Percentiles rank a stretch among this genome's conserved stretches.
Evolutionary conservation across 495 filamentous ascomycete genomes (phyloP).

Genomic region (Tuber microsphaerosporum): DNA sequence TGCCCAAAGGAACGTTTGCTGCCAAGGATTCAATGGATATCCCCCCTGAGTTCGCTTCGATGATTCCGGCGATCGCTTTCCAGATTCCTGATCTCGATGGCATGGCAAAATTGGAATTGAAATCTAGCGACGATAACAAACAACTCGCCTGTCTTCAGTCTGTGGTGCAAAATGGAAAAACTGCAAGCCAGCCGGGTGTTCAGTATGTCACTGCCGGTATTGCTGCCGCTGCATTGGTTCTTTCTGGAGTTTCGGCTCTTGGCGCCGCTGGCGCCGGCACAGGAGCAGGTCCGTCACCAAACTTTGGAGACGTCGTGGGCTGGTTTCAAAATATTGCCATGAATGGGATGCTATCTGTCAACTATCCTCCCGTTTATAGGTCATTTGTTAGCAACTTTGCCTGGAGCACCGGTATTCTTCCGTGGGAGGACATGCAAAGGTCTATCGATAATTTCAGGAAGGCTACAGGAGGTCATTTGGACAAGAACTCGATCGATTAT

Average conservation of each 20-base stretch:
- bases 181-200: slow-evolving; percentile 63
- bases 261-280: slow-evolving; percentile 53
- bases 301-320: slow-evolving; percentile 75
- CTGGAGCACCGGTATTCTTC: slow-evolving; percentile 78
- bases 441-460: slow-evolving; percentile 80
- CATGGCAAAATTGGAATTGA: slow-evolving; percentile 69
- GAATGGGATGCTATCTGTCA: slow-evolving; percentile 90
- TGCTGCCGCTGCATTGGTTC: slow-evolving; percentile 71
- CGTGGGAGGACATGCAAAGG: slow-evolving; percentile 70
- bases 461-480: slow-evolving; percentile 78
- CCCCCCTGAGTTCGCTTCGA: slow-evolving; percentile 58
- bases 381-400: slow-evolving; percentile 88
- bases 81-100: slow-evolving; percentile 84
- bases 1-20: slow-evolving; percentile 65
- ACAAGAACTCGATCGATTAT: slow-evolving; percentile 65
- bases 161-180: slow-evolving; percentile 77
- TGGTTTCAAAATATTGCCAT: slow-evolving; percentile 91
- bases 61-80: slow-evolving; percentile 88
- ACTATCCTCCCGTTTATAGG: slow-evolving; percentile 76
- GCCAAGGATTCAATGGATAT: slow-evolving; percentile 64
- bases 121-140: slow-evolving; percentile 51
- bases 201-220: slow-evolving; percentile 80
- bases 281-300: slow-evolving; percentile 57
- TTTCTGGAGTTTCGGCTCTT: slow-evolving; percentile 66
- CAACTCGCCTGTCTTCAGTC: slow-evolving; percentile 80